Evolutionary conservation across 1,139 yeast species (phyloP), one percentile per base, ranked within the genome.

Genomic region (Hanseniaspora sp.): DNA sequence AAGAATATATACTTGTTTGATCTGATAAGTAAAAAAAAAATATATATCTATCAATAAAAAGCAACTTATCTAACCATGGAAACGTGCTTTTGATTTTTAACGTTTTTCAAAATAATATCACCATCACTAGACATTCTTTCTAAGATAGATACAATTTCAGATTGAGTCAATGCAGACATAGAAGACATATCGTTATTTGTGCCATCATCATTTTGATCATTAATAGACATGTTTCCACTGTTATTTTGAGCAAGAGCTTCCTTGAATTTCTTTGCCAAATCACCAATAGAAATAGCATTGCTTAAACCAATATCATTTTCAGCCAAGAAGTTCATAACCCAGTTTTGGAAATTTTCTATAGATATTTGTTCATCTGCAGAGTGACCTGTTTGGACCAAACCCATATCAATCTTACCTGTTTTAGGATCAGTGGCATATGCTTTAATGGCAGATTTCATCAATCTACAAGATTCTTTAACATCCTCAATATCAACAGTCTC

Each of bases 371-470:
- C 95, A 5, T 94, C 86, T 1, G 86, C 77, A 0, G 96, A 86
- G 40, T 94, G 88, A 56, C 98, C 98, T 0, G 97, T 92, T 70
- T 90, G 96, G 37, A 92, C 88, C 69, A 94, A 75, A 67, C 88
- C 96, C 96, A 92, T 88, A 67, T 94, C 98, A 61, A 92, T 92
- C 64, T 92, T 79, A 43, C 99, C 99, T 0, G 98, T 90, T 44
- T 84, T 75, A 35, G 97, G 98, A 70, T 92, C 99, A 8, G 96
- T 92, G 15, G 99, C 99, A 67, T 92, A 94, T 61, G 92, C 97
- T 69, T 92, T 92, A 60, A 92, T 86, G 28, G 99, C 99, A 11
- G 95, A 78, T 62, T 86, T 83, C 66, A 90, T 92, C 60, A 92
- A 74, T 60, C 98, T 77, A 2, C 90, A 96, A 0, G 97, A 95